Percentiles rank a stretch among this genome's conserved stretches.
phyloP scores from a whole-genome alignment of 1,284 basidiomycete species.

The Gomphus bonarii region DNA sequence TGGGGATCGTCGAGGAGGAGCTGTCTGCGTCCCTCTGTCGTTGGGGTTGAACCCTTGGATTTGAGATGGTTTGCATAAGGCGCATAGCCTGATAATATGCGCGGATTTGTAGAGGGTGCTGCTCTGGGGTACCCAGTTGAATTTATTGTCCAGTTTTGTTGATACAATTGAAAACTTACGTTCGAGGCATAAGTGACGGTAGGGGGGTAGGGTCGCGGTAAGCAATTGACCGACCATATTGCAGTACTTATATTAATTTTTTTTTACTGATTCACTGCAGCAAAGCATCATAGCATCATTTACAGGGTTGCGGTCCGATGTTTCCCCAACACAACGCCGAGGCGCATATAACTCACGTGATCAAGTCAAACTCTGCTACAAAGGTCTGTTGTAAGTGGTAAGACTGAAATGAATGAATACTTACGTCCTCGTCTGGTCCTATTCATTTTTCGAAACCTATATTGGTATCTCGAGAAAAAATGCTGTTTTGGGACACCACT shows the following conservation, averaged over 20 bases:
- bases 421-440: too few species aligned
- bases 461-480: too few species aligned
- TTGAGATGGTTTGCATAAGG: constrained; percentile 2
- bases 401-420: too few species aligned
- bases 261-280: too few species aligned
- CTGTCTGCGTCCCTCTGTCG: constrained; percentile 9
- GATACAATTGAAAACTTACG: constrained; percentile 5
- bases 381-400: too few species aligned
- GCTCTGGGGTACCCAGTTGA: not conserved
- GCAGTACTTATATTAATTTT: not conserved
- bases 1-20: constrained; percentile 10
- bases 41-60: not conserved
- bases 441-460: too few species aligned
- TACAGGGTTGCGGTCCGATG: constrained; percentile 2
- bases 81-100: constrained; percentile 9
- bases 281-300: not conserved
- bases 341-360: not conserved
- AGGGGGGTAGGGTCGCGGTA: not conserved
- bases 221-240: not conserved
- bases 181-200: constrained; percentile 4
- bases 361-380: not conserved
- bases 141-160: not conserved
- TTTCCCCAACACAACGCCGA: constrained; percentile 10
- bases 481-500: too few species aligned
- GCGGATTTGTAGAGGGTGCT: constrained; percentile 9